Evolutionary conservation across 345 rosid species (phyloP).

Genomic region (Rhizophora mangle): DNA sequence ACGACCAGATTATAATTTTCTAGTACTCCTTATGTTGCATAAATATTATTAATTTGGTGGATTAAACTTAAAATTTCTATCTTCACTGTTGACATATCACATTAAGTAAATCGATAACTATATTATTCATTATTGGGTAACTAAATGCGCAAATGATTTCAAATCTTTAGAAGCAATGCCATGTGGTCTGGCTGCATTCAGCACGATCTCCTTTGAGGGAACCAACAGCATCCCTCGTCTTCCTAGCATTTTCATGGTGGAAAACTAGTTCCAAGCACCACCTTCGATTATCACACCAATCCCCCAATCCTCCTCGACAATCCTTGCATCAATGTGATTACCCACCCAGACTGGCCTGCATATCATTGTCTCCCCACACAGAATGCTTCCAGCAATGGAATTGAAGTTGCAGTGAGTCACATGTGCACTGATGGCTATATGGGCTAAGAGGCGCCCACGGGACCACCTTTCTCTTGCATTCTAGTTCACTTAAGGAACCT

Average conservation of each 20-base stretch:
- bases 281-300: slow-evolving; percentile 41
- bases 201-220: slow-evolving; percentile 24
- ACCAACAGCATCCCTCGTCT: slow-evolving; percentile 23
- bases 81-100: too few relatives aligned
- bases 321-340: slow-evolving; percentile 41
- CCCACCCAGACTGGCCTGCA: slow-evolving; percentile 57
- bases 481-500: slow-evolving; percentile 7
- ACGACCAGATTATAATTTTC: too few relatives aligned
- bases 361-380: slow-evolving; percentile 55
- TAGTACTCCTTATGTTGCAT: too few relatives aligned
- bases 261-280: slow-evolving; percentile 40
- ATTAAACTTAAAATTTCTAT: too few relatives aligned
- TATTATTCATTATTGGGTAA: too few relatives aligned
- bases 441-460: slow-evolving; percentile 1
- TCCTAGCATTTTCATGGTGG: background rate
- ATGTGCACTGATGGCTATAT: background rate
- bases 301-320: slow-evolving; percentile 53
- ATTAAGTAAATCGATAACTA: too few relatives aligned
- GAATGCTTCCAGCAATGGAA: slow-evolving; percentile 49
- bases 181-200: slow-evolving; percentile 30
- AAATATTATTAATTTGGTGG: too few relatives aligned
- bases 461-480: too few relatives aligned
- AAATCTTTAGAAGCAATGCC: slow-evolving; percentile 28
- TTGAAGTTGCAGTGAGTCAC: slow-evolving; percentile 38
- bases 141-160: slow-evolving; percentile 14